Base-by-base conservation (phyloP, 169 alveolate genomes). In the Cyclospora cayetanensis region DNA sequence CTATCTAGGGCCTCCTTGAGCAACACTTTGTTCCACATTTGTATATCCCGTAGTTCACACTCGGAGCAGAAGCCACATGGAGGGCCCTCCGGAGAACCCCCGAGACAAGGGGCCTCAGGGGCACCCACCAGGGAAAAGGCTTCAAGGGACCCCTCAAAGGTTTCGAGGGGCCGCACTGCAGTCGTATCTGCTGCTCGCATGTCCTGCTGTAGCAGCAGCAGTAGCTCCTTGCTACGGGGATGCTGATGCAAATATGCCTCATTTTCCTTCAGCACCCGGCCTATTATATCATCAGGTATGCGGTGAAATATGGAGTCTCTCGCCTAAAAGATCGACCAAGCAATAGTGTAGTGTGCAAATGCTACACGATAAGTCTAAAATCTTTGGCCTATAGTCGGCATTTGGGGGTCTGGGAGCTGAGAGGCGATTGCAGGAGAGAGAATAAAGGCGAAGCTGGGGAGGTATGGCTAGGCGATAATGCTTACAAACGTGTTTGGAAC, bases 181-280 rank as follows among this genome's bases (percentile, higher is more conserved):
- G 70, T 55, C 4, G 31, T 55, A 29, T 55, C 70, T 55, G 70
- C 70, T 15, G 15, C 29, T 9, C 70, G 70, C 70, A 55, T 55
- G 15, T 55, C 70, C 29, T 55, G 70, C 70, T 55, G 70, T 29
- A 55, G 70, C 70, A 15, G 70, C 70, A 55, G 70, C 70, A 55
- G 70, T 29, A 55, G 70, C 70, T 55, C 70, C n/a, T 55, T 55
- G 70, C 70, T 55, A 29, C 70, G 15, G 70, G 70, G 70, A 22
- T 55, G 70, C 70, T 55, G 70, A 20, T 11, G 70, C 29, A 55
- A 22, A 55, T 55, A 55, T 4, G 29, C 11, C 27, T 55, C 70
- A 22, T 55, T 55, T 55, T 55, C 70, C 27, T 7, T 9, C 31
- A 55, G 27, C 34, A 55, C 27, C 7, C 70, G 11, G 70, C 70